phyloP scores from a whole-genome alignment of 139 green algal genomes.

The Chlorella sp. region DNA sequence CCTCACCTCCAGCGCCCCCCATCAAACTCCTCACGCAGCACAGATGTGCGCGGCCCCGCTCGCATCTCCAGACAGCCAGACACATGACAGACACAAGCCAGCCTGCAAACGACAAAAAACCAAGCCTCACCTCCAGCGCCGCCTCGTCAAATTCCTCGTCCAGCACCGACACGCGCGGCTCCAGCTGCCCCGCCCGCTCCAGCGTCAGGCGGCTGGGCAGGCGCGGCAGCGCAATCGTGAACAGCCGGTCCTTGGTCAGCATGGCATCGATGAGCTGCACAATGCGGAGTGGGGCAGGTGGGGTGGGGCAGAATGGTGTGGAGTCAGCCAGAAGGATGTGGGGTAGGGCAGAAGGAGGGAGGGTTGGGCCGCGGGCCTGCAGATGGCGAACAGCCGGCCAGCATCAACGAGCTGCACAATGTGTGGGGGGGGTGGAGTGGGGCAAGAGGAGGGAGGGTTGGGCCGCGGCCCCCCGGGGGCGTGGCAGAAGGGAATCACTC shows the following conservation, averaged over 20 bases:
- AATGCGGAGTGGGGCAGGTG: no score
- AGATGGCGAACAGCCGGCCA: not conserved
- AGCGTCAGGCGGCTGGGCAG: conserved; percentile 76
- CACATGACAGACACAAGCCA: no score
- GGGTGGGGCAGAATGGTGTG: no score
- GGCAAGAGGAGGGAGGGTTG: not conserved
- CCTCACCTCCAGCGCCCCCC: conserved; percentile 36
- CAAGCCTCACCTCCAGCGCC: conserved; percentile 47
- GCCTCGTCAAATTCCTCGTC: conserved; percentile 85
- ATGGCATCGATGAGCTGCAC: conserved; percentile 84
- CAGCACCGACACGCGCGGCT: conserved; percentile 74
- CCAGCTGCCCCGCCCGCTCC: conserved; percentile 69
- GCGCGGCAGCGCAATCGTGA: conserved; percentile 92
- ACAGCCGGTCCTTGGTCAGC: conserved; percentile 91
- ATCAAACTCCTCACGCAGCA: conserved; percentile 85
- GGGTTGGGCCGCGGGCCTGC: not conserved
- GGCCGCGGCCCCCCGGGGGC: no score
- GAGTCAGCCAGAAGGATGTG: no score
- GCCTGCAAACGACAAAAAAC: not conserved
- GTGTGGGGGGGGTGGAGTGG: not conserved
- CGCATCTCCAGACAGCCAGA: no score
- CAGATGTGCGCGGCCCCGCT: conserved; percentile 22
- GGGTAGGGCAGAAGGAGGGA: not conserved
- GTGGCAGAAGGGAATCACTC: no score
- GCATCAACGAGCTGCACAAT: not conserved